Base-by-base conservation (phyloP, 108 stramenopile genomes). In the Cyclotella atomus region DNA sequence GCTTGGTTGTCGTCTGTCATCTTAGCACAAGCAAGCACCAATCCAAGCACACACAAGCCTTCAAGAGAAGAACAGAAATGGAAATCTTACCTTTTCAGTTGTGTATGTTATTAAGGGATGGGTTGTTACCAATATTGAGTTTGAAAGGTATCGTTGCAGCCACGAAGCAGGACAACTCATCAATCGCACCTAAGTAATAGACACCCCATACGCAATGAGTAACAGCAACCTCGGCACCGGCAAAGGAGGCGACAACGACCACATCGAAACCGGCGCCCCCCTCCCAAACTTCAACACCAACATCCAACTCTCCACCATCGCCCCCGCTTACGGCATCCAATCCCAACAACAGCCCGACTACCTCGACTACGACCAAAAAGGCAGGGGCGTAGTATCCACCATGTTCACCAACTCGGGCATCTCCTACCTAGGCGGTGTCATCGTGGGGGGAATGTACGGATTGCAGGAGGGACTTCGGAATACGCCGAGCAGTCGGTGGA, bases 381-480 rank as follows among this genome's bases (percentile, higher is more conserved):
- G 90, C 55, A 83, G 93, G 9, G 93, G 93, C 8, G 28, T 90
- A 4, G 70, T 90, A 29, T 85, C 85, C 9, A 94, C 90, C 68
- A 91, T 91, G 89, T 94, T 91, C 76, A 91, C 93, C 65, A 94
- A 94, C 79, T 65, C 88, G 27, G 93, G 93, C 1, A 69, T 89
- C 24, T 81, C 87, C 53, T 94, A 94, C 63, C 47, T 94, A 49
- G 3, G 90, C 21, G 94, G 94, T n/a, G 92, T 87, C 33, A 68
- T 68, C 5, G 60, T 60, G 4, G 94, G 94, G n/a, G 94, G 94
- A 38, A 14, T 93, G 2, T 91, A 92, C 61, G 94, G 94, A 12
- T 64, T 95, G 25, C 83, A 79, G 49, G 84, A 88, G 65, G 94
- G 94, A 15, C 70, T 95, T 72, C 57, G 59, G 56, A 73, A 86